Evolutionary conservation across 371 early-diverging fungal species (phyloP), one percentile per base, ranked within the genome.

Genomic region (Mortierella polycephala): DNA sequence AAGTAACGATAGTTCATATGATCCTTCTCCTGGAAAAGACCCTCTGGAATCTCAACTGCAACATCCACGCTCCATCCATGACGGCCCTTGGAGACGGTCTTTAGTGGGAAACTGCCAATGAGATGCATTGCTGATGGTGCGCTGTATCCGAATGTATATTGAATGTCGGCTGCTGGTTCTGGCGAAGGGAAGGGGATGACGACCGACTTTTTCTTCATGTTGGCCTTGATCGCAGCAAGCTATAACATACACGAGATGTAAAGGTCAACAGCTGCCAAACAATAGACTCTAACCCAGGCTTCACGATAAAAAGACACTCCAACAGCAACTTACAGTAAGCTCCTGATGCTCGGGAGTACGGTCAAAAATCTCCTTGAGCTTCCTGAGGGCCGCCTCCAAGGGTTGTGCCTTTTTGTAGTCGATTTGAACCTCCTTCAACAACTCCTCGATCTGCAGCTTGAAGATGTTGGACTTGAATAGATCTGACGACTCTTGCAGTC

Each of bases 1-100:
- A 96, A 95, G 81, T 99, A 99, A 57, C 98, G 88, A 81, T 93
- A 88, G 86, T 99, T 97, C 77, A 96, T 74, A 69, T 92, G 88
- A 79, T 99, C 99, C 76, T 97, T 96, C 60, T 97, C 96, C 74
- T 91, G 91, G 76, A 97, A 95, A 39, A 97, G 69, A 1, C 74
- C 69, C 40, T 82, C 82, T 0, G 98, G 99, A 96, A 99, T 98
- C 62, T 96, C 92, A 13, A 97, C 94, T 13, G 94, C 93, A 13
- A 99, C 79, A 83, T 99, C 98, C 0, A 98, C 92, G 67, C 91
- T 95, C 73, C 91, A 90, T 2, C 88, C 86, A 11, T 73, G 56
- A 14, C 86, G 87, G 16, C 81, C 69, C 67, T 90, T 93, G n/a
- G 89, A 73, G 1, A 92, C 83, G 54, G 93, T 88, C 64, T 94